These are phyloP conservation scores for Musa itinerans DNA, from an alignment of 176 grass and related monocot genomes.

Conservation along the genomic window DNA sequence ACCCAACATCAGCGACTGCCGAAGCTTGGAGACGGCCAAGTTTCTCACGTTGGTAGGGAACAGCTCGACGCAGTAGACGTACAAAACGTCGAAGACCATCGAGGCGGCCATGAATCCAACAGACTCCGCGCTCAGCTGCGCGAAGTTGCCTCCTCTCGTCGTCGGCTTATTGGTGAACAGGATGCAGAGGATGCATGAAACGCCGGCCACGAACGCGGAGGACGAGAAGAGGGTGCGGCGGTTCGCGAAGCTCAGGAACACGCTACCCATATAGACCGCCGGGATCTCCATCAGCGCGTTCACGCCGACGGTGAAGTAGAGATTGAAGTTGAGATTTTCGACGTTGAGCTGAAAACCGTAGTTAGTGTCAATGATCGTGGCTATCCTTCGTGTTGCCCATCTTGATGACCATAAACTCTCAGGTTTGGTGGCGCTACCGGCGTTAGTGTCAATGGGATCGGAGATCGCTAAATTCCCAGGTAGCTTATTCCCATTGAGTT, in stretches of 20 bases:
- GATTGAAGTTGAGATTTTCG: conserved; percentile 42
- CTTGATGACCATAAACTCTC: conserved; percentile 33
- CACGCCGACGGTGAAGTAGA: conserved; percentile 37
- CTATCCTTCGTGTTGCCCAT: conserved; percentile 32
- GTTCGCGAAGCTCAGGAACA: conserved; percentile 25
- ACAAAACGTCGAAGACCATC: conserved; percentile 14
- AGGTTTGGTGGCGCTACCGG: neutral
- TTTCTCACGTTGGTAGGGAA: conserved; percentile 19
- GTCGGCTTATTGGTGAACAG: conserved; percentile 19
- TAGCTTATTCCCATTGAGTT: conserved; percentile 27
- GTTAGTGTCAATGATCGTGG: conserved; percentile 28
- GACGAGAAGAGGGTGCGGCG: conserved; percentile 31
- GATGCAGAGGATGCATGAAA: conserved; percentile 30
- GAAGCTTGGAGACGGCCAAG: conserved; percentile 16
- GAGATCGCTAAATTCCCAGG: conserved; percentile 26
- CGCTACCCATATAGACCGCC: conserved; percentile 36
- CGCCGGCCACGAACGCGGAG: conserved; percentile 25
- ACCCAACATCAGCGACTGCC: conserved; percentile 16
- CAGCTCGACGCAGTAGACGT: conserved; percentile 21
- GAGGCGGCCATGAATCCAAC: conserved; percentile 42
- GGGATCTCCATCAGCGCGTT: conserved; percentile 54
- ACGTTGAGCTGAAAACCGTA: conserved; percentile 48
- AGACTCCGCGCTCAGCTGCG: conserved; percentile 32
- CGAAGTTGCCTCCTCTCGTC: conserved; percentile 22
- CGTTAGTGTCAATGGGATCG: neutral